Evolutionary conservation across 768 basidiomycete species (phyloP), one percentile per base, ranked within the genome.

Genomic region (Botryobasidium botryosum): DNA sequence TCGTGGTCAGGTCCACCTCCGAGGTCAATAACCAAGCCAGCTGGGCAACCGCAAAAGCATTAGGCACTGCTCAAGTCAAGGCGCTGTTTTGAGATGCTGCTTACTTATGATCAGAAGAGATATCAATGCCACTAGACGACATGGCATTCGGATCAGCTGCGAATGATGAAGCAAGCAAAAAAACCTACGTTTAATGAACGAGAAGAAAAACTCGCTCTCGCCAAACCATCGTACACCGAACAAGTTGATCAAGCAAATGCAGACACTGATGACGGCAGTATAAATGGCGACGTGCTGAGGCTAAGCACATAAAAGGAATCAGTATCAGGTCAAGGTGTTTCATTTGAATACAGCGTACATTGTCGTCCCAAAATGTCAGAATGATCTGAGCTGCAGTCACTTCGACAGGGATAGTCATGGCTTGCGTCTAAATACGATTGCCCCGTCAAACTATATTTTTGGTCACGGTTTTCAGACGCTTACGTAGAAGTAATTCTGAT

Each of bases 221-320:
- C 77, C 77, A 46, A 80, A 79, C 51, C 68, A 77, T 64, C 70
- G 66, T n/a, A 77, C 77, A 50, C 79, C 79, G 52, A 80, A 74
- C 23, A 80, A 64, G 52, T 81, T 80, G 63, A 80, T 71, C 15
- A 65, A 52, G 52, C 69, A 70, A 18, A 75, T 68, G n/a, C 70
- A 52, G 17, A 77, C 58, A 37, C 70, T 66, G n/a, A 80, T 59
- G 18, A 76, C 63, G 2, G 71, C 68, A 4, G 71, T 74, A 57
- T 79, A 81, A 6, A 67, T 66, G 1, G 69, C 62, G 37, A 67
- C 62, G 50, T 78, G 76, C 25, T 59, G 56, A 3, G 20, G 17
- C 31, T 33, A 33, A 33, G 17, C 10, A 8, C 10, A n/a, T n/a
- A n/a, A n/a, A n/a, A 1, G 39, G 26, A 23, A 41, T 41, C 15